These are phyloP conservation scores for Cyberlindnera euphorbiae DNA, from an alignment of 805 yeast genomes.

Conservation along the genomic window DNA sequence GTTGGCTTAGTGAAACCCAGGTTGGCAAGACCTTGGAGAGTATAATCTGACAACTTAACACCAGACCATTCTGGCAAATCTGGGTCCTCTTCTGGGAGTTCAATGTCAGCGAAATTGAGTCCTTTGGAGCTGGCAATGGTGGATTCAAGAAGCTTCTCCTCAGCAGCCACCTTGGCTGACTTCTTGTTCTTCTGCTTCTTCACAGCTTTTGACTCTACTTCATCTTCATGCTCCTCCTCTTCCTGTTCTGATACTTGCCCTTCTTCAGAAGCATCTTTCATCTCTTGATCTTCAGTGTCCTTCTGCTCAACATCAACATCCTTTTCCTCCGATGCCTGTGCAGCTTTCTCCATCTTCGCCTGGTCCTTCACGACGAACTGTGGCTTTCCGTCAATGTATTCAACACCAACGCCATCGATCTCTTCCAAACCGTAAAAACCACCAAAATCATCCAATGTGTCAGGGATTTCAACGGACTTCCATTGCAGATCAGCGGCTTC, in stretches of 20 bases:
- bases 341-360: constrained; percentile 17
- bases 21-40: constrained; percentile 56
- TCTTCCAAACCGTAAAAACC: constrained; percentile 94
- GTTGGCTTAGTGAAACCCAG: constrained; percentile 70
- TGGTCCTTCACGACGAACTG: constrained; percentile 45
- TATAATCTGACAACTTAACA: constrained; percentile 44
- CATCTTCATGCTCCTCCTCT: constrained; percentile 17
- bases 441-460: constrained; percentile 78
- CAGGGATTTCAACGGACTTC: constrained; percentile 81
- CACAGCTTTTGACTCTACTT: constrained; percentile 18
- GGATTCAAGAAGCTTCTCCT: constrained; percentile 11
- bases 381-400: constrained; percentile 63
- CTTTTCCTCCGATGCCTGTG: constrained; percentile 7
- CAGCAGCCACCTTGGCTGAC: constrained; percentile 15
- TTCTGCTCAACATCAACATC: constrained; percentile 20
- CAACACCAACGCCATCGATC: constrained; percentile 86
- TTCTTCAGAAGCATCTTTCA: constrained; percentile 6
- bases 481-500: constrained; percentile 55
- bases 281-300: constrained; percentile 10
- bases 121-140: constrained; percentile 20
- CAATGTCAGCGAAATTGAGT: constrained; percentile 28
- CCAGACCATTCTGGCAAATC: constrained; percentile 60
- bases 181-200: constrained; percentile 19
- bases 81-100: constrained; percentile 32
- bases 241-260: constrained; percentile 20